Evolutionary conservation across 2,329 filamentous ascomycete genomes (phyloP), one percentile per base, ranked within the genome.

Genomic region (Mycogone perniciosa): DNA sequence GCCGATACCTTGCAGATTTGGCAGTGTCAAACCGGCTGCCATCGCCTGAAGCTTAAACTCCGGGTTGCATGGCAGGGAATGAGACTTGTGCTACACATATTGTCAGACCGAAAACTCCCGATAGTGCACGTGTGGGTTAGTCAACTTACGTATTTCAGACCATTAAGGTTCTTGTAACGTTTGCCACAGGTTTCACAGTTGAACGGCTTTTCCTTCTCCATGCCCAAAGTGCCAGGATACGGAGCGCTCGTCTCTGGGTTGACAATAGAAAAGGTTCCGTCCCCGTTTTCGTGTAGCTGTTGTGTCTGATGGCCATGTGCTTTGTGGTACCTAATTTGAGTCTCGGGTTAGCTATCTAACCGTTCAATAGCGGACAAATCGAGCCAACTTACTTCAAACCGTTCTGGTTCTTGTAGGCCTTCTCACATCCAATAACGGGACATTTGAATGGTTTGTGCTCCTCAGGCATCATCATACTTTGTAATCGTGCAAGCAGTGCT

Each of bases 161-260:
- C 93, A 70, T 99, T 99, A 54, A 99, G 71, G 65, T 99, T 99
- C 83, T 99, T 99, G 74, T 99, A 99, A 47, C 93, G 87, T 76
- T 99, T 99, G 62, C 92, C 91, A 66, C 93, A 99, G 8, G 90
- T 86, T 58, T 97, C 91, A 69, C 93, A 99, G 64, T 91, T 91
- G 68, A 97, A 97, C 3, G 93, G 93, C 75, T 99, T 99, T 74
- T 97, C 92, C 69, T 97, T 99, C 72, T 99, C 93, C 93, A 99
- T 99, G n/a, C 93, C 93, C 34, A 96, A 76, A 1, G 93, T 97
- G 31, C 93, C 93, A 0, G 93, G 93, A 58, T 97, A 99, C 0
- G 93, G 93, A 1, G 89, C 82, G 30, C 88, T 93, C 0, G 93
- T 97, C 64, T 96, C 88, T 0, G 93, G 93, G 61, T 99, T 95